These are phyloP conservation scores for Fraxinus sp. DNA, from an alignment of 305 asterid genomes.

Conservation along the genomic window DNA sequence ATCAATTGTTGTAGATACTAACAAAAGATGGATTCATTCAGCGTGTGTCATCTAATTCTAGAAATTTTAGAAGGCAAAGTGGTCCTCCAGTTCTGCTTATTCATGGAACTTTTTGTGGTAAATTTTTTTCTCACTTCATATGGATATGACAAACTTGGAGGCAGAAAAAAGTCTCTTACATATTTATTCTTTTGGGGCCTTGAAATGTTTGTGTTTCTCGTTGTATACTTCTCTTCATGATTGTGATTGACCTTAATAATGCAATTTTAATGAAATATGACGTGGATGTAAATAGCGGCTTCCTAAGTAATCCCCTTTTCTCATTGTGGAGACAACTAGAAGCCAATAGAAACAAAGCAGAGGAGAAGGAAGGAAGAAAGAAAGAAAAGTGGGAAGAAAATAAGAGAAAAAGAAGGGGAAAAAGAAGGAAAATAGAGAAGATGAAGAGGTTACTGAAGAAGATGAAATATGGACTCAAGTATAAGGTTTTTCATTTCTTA, in stretches of 20 bases:
- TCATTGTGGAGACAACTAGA: no score
- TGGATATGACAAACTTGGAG: not conserved
- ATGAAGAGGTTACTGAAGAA: no score
- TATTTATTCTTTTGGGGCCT: not conserved
- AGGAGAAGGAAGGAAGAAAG: no score
- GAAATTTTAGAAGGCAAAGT: conserved; percentile 29
- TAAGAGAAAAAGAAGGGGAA: no score
- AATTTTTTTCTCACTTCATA: conserved; percentile 2
- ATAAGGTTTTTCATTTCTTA: no score
- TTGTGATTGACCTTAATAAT: conserved; percentile 8
- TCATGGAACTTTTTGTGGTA: conserved; percentile 87
- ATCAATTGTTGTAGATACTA: conserved; percentile 43
- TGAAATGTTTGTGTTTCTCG: not conserved
- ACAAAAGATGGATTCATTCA: conserved; percentile 87
- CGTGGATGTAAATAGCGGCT: no score
- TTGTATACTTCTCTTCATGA: not conserved
- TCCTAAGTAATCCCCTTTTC: no score
- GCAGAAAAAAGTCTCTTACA: not conserved
- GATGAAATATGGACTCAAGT: no score
- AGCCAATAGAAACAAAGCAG: no score
- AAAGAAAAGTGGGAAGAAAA: no score
- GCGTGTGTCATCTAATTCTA: conserved; percentile 65
- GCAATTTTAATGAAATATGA: conserved; percentile 8
- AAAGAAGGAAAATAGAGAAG: no score
- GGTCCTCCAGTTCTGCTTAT: conserved; percentile 74